Percentiles rank a stretch among this genome's conserved stretches.
Conservation (phyloP, 2,329 filamentous ascomycete genomes). For the Magnaporthiopsis rhizophila region DNA sequence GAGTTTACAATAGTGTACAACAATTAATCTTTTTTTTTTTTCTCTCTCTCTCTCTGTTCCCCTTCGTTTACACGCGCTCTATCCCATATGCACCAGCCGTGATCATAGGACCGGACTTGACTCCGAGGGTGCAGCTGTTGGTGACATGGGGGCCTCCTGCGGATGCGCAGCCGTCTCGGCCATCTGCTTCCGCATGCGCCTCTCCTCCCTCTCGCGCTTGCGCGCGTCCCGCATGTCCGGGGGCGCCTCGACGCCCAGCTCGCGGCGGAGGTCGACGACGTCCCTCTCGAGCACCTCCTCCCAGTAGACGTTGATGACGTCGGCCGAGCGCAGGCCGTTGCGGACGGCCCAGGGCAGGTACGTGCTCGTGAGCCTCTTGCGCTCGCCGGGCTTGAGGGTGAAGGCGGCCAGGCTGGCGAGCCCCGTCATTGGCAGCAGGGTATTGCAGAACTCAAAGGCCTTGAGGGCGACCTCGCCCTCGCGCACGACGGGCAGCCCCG, state of each 20-base stretch:
- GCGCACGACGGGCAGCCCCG: conserved; percentile 80
- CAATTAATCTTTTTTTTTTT: neutral
- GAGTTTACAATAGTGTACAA: neutral
- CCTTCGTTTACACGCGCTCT: neutral
- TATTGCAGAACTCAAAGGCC: conserved; percentile 95
- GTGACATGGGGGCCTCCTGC: neutral
- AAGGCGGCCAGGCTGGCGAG: conserved; percentile 78
- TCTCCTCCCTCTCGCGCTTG: conserved; percentile 60
- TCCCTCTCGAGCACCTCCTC: conserved; percentile 86
- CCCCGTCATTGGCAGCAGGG: conserved; percentile 88
- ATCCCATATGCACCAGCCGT: no score
- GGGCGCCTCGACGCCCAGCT: conserved; percentile 80
- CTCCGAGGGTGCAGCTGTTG: neutral
- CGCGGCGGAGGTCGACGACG: conserved; percentile 63
- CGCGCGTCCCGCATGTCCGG: conserved; percentile 77
- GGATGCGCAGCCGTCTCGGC: neutral
- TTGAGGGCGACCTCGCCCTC: conserved; percentile 98
- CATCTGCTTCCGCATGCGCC: conserved; percentile 48
- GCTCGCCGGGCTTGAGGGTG: conserved; percentile 75
- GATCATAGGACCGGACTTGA: neutral
- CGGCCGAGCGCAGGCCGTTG: conserved; percentile 68
- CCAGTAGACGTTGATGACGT: conserved; percentile 96
- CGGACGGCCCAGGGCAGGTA: conserved; percentile 87
- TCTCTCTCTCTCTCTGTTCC: no score
- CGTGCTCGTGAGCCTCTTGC: conserved; percentile 61